Conservation (phyloP, 2,329 filamentous ascomycete genomes). For the Alternaria sp. region DNA sequence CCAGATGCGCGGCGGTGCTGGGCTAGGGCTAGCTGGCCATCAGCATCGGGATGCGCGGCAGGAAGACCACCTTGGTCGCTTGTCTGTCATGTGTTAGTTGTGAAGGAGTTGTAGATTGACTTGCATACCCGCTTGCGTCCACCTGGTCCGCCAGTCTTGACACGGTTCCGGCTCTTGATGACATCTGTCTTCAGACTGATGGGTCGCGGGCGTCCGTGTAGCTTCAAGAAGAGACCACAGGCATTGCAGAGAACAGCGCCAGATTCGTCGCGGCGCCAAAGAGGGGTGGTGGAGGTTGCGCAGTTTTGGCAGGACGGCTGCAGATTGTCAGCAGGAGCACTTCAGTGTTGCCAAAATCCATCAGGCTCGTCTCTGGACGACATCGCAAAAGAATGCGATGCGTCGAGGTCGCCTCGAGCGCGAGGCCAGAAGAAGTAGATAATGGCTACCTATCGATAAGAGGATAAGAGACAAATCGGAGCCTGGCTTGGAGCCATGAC, state of each 20-base stretch:
- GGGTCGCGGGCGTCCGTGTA: conserved; percentile 89
- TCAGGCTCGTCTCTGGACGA: not conserved
- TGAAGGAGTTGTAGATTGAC: not conserved
- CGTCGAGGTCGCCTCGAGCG: not conserved
- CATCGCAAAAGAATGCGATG: not conserved
- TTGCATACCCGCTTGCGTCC: conserved; percentile 79
- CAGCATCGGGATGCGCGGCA: conserved; percentile 61
- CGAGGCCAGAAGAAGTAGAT: conserved; percentile 9
- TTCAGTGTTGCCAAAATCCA: not conserved
- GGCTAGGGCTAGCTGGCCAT: conserved; percentile 61
- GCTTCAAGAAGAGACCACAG: conserved; percentile 95
- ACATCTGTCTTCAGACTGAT: conserved; percentile 99
- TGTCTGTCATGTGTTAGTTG: conserved; percentile 24
- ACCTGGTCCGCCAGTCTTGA: conserved; percentile 83
- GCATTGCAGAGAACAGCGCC: conserved; percentile 98
- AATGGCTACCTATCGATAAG: conserved; percentile 46
- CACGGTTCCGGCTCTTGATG: conserved; percentile 98
- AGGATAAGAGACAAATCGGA: conserved; percentile 48
- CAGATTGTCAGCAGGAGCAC: conserved; percentile 18
- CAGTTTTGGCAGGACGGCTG: conserved; percentile 98
- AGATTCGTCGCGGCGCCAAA: conserved; percentile 97
- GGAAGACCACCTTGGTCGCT: conserved; percentile 61
- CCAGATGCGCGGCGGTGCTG: conserved; percentile 71
- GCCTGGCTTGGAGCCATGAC: conserved; percentile 28
- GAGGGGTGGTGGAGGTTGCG: conserved; percentile 88